Conservation (phyloP, 2,329 filamentous ascomycete species). For the Tolypocladium tropicale region DNA sequence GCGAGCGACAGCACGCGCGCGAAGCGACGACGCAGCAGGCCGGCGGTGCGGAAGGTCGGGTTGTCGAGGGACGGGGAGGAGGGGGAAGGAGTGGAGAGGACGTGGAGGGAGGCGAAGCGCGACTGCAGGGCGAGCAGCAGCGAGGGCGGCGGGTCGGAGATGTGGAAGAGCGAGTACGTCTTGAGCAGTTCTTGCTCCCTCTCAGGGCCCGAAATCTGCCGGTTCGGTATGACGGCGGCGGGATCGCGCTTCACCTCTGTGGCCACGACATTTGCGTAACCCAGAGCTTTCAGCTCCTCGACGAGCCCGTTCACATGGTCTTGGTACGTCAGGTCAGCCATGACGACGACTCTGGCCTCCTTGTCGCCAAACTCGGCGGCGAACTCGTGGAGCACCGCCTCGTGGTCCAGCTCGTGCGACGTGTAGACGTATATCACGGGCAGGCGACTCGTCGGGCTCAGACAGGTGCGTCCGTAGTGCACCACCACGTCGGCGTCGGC, state of each 20-base stretch:
- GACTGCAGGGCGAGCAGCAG: constrained; percentile 82
- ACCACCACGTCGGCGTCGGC: constrained; percentile 83
- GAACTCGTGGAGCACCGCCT: constrained; percentile 49
- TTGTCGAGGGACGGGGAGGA: constrained; percentile 36
- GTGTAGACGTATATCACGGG: constrained; percentile 92
- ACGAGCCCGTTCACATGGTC: constrained; percentile 57
- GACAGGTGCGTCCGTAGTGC: constrained; percentile 85
- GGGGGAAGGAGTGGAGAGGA: constrained; percentile 57
- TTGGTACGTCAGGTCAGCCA: constrained; percentile 84
- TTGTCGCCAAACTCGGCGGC: constrained; percentile 56
- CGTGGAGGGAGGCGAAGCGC: constrained; percentile 66
- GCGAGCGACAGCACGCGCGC: constrained; percentile 72
- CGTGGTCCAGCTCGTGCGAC: constrained; percentile 54
- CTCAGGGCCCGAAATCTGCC: constrained; percentile 44
- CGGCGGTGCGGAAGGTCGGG: constrained; percentile 33
- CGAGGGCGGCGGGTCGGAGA: constrained; percentile 69
- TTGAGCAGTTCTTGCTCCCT: constrained; percentile 37
- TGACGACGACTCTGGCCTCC: constrained; percentile 58
- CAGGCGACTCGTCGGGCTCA: constrained; percentile 79
- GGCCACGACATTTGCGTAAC: constrained; percentile 61
- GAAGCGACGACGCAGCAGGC: constrained; percentile 71
- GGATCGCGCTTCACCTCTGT: constrained; percentile 72
- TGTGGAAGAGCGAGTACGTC: constrained; percentile 71
- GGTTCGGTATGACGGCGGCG: constrained; percentile 72
- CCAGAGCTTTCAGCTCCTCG: constrained; percentile 40